These are phyloP conservation scores for Calonectria pseudoturangicola DNA, from an alignment of 2,329 filamentous ascomycete species.

Conservation along the genomic window DNA sequence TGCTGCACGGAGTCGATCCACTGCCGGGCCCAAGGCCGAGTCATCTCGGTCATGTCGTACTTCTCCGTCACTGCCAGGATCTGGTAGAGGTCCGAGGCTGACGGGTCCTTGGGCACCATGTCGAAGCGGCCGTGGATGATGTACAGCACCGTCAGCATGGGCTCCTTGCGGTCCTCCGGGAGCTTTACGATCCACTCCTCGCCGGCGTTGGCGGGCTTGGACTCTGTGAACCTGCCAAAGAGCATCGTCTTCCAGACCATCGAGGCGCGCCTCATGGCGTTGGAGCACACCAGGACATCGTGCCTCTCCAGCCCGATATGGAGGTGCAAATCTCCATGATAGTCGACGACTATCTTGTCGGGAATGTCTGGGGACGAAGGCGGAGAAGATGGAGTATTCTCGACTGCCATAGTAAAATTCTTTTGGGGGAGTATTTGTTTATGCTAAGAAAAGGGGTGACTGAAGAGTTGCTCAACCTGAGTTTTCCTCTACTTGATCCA, in stretches of 20 bases:
- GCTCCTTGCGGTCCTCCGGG: slow-evolving; percentile 23
- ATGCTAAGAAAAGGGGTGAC: neutral
- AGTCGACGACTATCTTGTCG: slow-evolving; percentile 20
- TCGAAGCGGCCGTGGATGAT: slow-evolving; percentile 29
- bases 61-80: slow-evolving; percentile 21
- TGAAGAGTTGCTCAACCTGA: slow-evolving; percentile 14
- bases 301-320: slow-evolving; percentile 17
- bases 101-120: slow-evolving; percentile 6
- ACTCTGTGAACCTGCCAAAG: slow-evolving; percentile 19
- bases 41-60: slow-evolving; percentile 32
- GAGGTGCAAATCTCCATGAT: slow-evolving; percentile 11
- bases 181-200: slow-evolving; percentile 26
- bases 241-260: slow-evolving; percentile 28
- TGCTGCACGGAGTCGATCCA: slow-evolving; percentile 28
- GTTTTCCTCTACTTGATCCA: slow-evolving; percentile 4
- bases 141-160: slow-evolving; percentile 20
- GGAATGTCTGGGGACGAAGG: slow-evolving; percentile 9
- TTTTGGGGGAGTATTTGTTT: neutral
- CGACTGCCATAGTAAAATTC: neutral
- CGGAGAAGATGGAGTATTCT: neutral
- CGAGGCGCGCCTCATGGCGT: slow-evolving; percentile 20
- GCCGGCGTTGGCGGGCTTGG: neutral
- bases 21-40: slow-evolving; percentile 23
- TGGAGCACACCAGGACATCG: slow-evolving; percentile 21
- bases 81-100: slow-evolving; percentile 22